Conservation (phyloP, 139 green algal genomes). For the Chlorella sp. region DNA sequence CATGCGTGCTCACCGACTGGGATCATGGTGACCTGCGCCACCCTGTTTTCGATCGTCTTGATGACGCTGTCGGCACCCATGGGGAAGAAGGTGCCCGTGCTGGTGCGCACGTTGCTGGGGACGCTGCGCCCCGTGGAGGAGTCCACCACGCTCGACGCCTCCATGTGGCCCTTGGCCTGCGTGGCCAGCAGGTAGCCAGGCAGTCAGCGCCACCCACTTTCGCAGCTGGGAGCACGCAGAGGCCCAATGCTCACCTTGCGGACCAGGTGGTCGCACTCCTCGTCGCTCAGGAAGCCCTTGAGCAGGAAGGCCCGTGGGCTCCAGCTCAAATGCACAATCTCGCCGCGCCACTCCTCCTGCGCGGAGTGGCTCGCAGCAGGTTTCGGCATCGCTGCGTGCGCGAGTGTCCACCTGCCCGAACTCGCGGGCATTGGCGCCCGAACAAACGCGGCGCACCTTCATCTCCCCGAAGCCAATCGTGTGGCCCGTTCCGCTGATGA, state of each 20-base stretch:
- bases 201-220: too few relatives aligned
- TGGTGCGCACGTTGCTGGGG: conserved; percentile 42
- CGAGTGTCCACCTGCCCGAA: too few relatives aligned
- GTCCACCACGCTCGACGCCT: conserved; percentile 53
- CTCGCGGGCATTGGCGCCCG: too few relatives aligned
- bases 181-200: too few relatives aligned
- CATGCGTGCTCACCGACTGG: conserved; percentile 38
- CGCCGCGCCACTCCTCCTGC: conserved; percentile 59
- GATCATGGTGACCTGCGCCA: conserved; percentile 56
- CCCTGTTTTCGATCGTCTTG: conserved; percentile 48
- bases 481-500: conserved; percentile 24
- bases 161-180: conserved; percentile 42
- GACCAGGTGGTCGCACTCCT: conserved; percentile 60
- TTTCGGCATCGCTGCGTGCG: too few relatives aligned
- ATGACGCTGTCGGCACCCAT: conserved; percentile 42
- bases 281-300: conserved; percentile 48
- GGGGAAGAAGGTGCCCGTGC: conserved; percentile 49
- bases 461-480: conserved; percentile 29
- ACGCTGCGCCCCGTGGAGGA: conserved; percentile 43
- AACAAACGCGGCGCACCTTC: conserved; percentile 6
- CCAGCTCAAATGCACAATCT: conserved; percentile 56
- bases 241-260: conserved; percentile 32
- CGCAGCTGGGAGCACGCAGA: too few relatives aligned
- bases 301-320: conserved; percentile 43
- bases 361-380: too few relatives aligned